Evolutionary conservation across 805 yeast genomes (phyloP).

Genomic region (Starmerella lactis-condensi): DNA sequence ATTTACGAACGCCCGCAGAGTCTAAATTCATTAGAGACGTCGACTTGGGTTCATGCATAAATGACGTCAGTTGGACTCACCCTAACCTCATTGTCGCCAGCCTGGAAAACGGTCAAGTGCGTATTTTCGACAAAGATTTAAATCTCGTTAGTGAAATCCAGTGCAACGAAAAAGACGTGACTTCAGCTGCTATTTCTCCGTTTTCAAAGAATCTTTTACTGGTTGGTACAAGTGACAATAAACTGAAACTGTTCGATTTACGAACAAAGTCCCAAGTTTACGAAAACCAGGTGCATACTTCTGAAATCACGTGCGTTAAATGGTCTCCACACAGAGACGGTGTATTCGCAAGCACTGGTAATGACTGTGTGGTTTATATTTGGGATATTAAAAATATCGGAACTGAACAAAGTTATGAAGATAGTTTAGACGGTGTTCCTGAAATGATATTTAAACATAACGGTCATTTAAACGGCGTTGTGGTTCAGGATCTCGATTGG

Average conservation of each 20-base stretch:
- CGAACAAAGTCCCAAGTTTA: conserved; percentile 22
- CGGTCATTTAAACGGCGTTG: conserved; percentile 34
- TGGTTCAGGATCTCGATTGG: conserved; percentile 24
- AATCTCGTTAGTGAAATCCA: conserved; percentile 17
- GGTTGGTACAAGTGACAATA: background rate
- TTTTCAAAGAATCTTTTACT: conserved; percentile 25
- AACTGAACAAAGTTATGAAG: conserved; percentile 69
- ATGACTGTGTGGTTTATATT: conserved; percentile 56
- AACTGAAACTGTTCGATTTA: background rate
- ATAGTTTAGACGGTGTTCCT: conserved; percentile 79
- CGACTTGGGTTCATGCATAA: conserved; percentile 32
- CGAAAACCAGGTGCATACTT: conserved; percentile 55
- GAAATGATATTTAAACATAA: conserved; percentile 84
- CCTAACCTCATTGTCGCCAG: conserved; percentile 39
- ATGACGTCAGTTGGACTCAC: conserved; percentile 47
- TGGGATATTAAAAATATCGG: conserved; percentile 75
- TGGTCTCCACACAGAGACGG: conserved; percentile 69
- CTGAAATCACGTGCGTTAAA: conserved; percentile 49
- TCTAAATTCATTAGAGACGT: too few species aligned
- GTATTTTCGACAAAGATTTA: conserved; percentile 39
- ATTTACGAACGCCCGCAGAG: too few species aligned
- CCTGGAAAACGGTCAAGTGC: conserved; percentile 50
- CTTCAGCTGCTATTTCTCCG: conserved; percentile 52
- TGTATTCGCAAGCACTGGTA: conserved; percentile 42
- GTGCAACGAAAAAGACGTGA: conserved; percentile 42